Percentiles rank a stretch among this genome's conserved stretches.
Evolutionary conservation across 495 filamentous ascomycete species (phyloP).

Genomic region (Xylaria longipes): DNA sequence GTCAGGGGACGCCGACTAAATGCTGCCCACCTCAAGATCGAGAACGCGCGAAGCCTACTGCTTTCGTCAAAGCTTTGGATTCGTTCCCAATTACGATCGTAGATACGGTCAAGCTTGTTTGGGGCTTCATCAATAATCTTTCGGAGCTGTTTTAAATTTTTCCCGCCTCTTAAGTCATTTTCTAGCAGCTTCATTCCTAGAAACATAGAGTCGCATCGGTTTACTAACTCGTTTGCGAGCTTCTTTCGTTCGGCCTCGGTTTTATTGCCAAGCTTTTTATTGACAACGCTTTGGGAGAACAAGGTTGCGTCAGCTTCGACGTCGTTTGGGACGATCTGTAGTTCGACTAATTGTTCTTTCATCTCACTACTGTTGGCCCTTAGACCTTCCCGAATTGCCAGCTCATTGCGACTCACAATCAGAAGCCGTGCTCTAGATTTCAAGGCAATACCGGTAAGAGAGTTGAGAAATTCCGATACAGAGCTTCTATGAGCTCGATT

Average conservation of each 20-base stretch:
- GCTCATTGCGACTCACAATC: constrained; percentile 36
- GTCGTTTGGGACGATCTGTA: constrained; percentile 30
- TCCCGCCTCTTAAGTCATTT: constrained; percentile 26
- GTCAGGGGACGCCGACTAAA: constrained; percentile 36
- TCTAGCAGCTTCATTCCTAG: constrained; percentile 37
- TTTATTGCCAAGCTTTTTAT: constrained; percentile 34
- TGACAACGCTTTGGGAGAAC: constrained; percentile 33
- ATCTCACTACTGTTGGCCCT: not conserved
- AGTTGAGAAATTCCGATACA: constrained; percentile 30
- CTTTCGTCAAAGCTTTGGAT: constrained; percentile 29
- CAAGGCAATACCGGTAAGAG: constrained; percentile 24
- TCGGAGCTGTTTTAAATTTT: constrained; percentile 36
- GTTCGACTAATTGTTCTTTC: constrained; percentile 22
- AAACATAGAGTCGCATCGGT: constrained; percentile 40
- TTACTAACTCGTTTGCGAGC: constrained; percentile 30
- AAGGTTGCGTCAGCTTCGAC: constrained; percentile 26
- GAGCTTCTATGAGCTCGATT: not conserved
- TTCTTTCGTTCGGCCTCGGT: constrained; percentile 23
- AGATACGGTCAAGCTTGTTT: constrained; percentile 33
- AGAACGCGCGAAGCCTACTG: constrained; percentile 34
- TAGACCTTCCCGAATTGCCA: constrained; percentile 33
- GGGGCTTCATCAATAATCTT: constrained; percentile 33
- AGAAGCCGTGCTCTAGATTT: constrained; percentile 31
- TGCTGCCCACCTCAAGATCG: constrained; percentile 38
- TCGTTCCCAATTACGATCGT: constrained; percentile 38